phyloP scores from a whole-genome alignment of 805 yeast genomes.

The Lipomyces japonicus region DNA sequence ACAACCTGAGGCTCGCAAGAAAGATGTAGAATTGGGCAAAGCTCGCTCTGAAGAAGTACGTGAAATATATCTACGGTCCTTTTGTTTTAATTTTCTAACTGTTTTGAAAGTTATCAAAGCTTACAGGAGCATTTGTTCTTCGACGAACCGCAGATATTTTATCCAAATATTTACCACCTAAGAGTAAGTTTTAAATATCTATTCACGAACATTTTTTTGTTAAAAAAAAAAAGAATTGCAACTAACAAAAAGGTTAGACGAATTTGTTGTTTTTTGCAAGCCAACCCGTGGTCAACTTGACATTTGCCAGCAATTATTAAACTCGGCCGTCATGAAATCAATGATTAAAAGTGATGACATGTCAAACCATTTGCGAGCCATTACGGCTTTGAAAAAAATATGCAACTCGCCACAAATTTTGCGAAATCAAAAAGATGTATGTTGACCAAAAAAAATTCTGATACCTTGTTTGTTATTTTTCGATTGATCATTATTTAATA shows the following conservation, averaged over 20 bases:
- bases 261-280: slow-evolving; percentile 68
- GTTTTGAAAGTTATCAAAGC: slow-evolving; percentile 43
- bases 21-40: slow-evolving; percentile 54
- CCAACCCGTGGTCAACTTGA: slow-evolving; percentile 63
- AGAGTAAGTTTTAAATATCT: slow-evolving; percentile 38
- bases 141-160: slow-evolving; percentile 64
- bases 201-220: background rate
- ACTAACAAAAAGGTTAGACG: slow-evolving; percentile 41
- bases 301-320: slow-evolving; percentile 51
- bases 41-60: slow-evolving; percentile 51
- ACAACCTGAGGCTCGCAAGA: slow-evolving; percentile 54
- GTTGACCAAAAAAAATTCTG: background rate
- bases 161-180: slow-evolving; percentile 60
- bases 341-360: slow-evolving; percentile 36
- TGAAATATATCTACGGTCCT: background rate
- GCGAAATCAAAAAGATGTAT: slow-evolving; percentile 5
- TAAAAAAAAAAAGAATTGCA: no score
- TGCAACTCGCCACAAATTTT: slow-evolving; percentile 77
- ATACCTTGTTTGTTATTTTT: background rate
- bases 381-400: slow-evolving; percentile 70
- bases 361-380: slow-evolving; percentile 55
- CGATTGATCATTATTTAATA: no score
- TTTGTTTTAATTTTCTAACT: background rate
- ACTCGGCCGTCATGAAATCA: slow-evolving; percentile 35
- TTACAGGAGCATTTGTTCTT: slow-evolving; percentile 65